A percentile compares a stretch with the other conserved stretches of the same genome.
These are phyloP conservation scores for Bathelium albidoporum DNA, from an alignment of 495 filamentous ascomycete genomes.

Conservation along the genomic window DNA sequence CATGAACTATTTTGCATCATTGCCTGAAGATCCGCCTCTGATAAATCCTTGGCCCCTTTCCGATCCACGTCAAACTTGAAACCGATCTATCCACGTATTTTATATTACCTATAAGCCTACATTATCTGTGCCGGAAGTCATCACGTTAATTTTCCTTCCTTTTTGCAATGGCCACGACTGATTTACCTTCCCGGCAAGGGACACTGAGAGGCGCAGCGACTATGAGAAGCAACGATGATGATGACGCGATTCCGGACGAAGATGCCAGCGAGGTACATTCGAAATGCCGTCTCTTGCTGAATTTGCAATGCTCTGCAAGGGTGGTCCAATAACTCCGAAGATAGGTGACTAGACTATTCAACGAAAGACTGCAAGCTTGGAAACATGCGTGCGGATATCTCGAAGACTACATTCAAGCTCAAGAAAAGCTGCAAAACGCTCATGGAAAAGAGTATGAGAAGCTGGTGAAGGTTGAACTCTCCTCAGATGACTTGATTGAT, in stretches of 20 bases:
- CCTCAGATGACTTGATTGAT: background rate
- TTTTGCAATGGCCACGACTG: background rate
- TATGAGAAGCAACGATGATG: constrained; percentile 23
- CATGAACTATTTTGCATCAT: constrained; percentile 5
- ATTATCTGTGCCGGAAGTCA: no score
- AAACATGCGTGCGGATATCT: constrained; percentile 88
- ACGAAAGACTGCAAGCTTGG: constrained; percentile 82
- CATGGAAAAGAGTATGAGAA: constrained; percentile 94
- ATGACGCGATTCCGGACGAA: constrained; percentile 63
- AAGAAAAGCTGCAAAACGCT: constrained; percentile 71
- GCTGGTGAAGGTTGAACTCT: constrained; percentile 61
- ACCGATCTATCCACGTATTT: background rate
- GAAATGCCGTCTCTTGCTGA: background rate
- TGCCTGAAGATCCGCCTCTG: background rate
- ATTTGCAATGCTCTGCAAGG: constrained; percentile 5
- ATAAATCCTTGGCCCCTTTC: background rate
- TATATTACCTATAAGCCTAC: no score
- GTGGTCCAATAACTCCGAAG: background rate
- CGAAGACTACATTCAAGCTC: constrained; percentile 74
- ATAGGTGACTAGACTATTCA: constrained; percentile 47
- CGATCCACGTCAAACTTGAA: background rate
- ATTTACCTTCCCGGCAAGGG: constrained; percentile 5
- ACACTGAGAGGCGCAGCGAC: constrained; percentile 21
- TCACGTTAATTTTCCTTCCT: background rate
- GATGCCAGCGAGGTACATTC: constrained; percentile 60